phyloP scores from a whole-genome alignment of 257 asterid genomes.

The Nicotiana obtusifolia region DNA sequence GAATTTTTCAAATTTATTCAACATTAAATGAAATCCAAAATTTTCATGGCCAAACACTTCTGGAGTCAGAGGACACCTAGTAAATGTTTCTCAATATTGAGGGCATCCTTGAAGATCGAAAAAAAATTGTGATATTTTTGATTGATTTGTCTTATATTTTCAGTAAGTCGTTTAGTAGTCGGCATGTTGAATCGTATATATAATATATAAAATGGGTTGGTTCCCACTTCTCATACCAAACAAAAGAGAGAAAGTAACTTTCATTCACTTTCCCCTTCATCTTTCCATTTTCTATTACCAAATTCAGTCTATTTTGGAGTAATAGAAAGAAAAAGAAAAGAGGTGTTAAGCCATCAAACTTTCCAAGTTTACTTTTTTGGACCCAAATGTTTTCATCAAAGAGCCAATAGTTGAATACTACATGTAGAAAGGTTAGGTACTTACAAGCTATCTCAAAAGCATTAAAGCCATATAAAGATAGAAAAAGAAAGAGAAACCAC shows the following conservation, averaged over 20 bases:
- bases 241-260: slow-evolving; percentile 1
- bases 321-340: background rate
- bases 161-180: too few species aligned
- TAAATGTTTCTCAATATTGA: too few species aligned
- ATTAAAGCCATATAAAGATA: background rate
- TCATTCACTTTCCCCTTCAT: slow-evolving; percentile 8
- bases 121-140: too few species aligned
- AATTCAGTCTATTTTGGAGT: slow-evolving; percentile 1
- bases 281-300: slow-evolving; percentile 1
- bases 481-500: slow-evolving; percentile 7
- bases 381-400: background rate
- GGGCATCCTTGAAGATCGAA: too few species aligned
- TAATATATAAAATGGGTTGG: too few species aligned
- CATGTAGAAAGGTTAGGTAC: background rate
- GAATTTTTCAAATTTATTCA: too few species aligned
- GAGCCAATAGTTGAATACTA: background rate
- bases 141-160: too few species aligned
- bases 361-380: background rate
- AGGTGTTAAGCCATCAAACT: background rate
- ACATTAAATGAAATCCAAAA: too few species aligned
- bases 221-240: background rate
- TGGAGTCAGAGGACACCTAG: too few species aligned
- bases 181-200: too few species aligned
- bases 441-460: background rate
- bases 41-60: too few species aligned